Conservation (phyloP, 805 yeast genomes). For the Wickerhamiella sorbophila region DNA sequence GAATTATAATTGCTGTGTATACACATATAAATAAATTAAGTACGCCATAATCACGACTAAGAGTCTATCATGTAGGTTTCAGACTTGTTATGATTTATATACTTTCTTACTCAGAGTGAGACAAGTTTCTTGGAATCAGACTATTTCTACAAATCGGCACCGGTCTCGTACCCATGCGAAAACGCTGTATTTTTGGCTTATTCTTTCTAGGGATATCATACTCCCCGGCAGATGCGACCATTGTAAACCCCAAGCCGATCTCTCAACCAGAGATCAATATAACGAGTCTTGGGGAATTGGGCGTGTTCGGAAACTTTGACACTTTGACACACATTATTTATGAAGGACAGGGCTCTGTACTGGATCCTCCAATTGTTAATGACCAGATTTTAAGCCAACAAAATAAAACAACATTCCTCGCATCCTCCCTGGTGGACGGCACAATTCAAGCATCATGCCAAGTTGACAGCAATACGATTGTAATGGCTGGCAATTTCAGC, state of each 20-base stretch:
- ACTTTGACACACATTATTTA: conserved; percentile 27
- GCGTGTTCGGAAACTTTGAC: conserved; percentile 11
- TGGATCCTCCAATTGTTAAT: conserved; percentile 4
- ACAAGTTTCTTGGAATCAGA: too few species aligned
- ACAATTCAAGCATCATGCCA: conserved; percentile 11
- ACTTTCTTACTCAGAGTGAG: too few species aligned
- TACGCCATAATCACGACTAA: too few species aligned
- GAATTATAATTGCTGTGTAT: too few species aligned
- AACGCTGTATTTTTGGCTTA: background rate
- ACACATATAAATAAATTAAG: too few species aligned
- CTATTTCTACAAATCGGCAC: too few species aligned
- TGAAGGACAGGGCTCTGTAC: conserved; percentile 25
- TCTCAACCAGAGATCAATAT: conserved; percentile 1
- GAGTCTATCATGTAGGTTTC: too few species aligned
- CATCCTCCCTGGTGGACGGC: conserved; percentile 18
- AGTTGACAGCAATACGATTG: conserved; percentile 8
- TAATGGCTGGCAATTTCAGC: conserved; percentile 16
- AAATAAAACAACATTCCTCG: conserved; percentile 10
- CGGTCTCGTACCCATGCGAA: background rate
- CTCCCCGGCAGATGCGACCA: background rate
- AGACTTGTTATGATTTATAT: too few species aligned
- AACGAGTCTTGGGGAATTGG: conserved; percentile 9
- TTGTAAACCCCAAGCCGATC: background rate
- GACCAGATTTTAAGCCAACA: conserved; percentile 14
- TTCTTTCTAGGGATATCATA: background rate